Evolutionary conservation across 805 yeast genomes (phyloP).

Genomic region (Starmerella powellii): DNA sequence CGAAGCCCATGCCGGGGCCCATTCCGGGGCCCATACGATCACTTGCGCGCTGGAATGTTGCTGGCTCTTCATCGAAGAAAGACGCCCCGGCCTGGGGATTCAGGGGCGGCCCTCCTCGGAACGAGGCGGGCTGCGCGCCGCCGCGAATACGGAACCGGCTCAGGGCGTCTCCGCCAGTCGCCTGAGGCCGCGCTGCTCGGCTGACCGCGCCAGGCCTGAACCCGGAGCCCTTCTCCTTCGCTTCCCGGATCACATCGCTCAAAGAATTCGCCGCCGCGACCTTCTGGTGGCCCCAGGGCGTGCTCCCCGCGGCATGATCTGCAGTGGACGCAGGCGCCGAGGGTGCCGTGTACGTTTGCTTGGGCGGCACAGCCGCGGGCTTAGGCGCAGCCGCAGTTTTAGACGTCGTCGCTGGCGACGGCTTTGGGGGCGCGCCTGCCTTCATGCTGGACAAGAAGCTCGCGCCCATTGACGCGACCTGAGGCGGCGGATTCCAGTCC

Average conservation of each 20-base stretch:
- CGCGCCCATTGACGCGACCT: constrained; percentile 1
- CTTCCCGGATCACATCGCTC: constrained; percentile 14
- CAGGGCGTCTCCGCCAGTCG: constrained; percentile 15
- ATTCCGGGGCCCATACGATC: neutral
- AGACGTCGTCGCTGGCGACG: constrained; percentile 6
- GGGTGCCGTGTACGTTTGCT: neutral
- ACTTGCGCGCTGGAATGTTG: constrained; percentile 1
- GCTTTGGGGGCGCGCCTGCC: neutral
- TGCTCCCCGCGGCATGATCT: neutral
- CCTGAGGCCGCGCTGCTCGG: constrained; percentile 1
- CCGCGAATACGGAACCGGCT: constrained; percentile 20
- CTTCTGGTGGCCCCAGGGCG: constrained; percentile 11
- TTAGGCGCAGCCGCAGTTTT: constrained; percentile 1
- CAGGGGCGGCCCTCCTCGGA: constrained; percentile 13
- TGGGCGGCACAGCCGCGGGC: constrained; percentile 1
- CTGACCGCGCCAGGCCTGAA: neutral
- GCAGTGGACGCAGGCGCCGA: neutral
- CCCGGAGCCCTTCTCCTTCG: constrained; percentile 9
- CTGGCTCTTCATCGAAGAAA: constrained; percentile 2
- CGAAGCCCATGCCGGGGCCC: neutral
- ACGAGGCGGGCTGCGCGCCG: neutral
- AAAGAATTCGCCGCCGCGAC: constrained; percentile 9
- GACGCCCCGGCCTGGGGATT: constrained; percentile 5
- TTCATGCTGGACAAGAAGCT: neutral
- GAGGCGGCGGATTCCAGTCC: constrained; percentile 28